Conservation (phyloP, 345 rosid species). For the Hevea brasiliensis region DNA sequence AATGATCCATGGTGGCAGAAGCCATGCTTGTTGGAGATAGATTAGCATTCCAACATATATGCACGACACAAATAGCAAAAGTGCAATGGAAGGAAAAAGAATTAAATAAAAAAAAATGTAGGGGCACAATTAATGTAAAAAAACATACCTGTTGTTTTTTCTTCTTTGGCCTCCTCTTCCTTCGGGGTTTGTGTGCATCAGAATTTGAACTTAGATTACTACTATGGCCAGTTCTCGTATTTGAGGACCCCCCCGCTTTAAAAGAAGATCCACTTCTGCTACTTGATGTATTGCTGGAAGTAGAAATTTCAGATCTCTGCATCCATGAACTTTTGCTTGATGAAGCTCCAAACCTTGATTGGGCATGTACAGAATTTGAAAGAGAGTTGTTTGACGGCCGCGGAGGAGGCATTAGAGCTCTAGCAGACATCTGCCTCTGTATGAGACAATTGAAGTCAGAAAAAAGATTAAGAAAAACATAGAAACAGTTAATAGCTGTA, state of each 20-base stretch:
- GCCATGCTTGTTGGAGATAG: background rate
- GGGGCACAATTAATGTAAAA: background rate
- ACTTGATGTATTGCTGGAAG: conserved; percentile 46
- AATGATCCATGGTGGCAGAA: background rate
- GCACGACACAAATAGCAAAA: background rate
- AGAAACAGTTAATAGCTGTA: background rate
- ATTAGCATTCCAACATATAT: background rate
- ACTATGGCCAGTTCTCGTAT: conserved; percentile 64
- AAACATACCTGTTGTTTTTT: conserved; percentile 42
- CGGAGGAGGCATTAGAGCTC: conserved; percentile 96
- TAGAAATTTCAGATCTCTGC: conserved; percentile 55
- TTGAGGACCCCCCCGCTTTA: conserved; percentile 45
- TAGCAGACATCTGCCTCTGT: conserved; percentile 71
- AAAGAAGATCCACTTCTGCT: conserved; percentile 59
- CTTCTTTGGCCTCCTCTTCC: conserved; percentile 96
- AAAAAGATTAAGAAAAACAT: background rate
- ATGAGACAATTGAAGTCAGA: conserved; percentile 19
- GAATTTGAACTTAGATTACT: conserved; percentile 93
- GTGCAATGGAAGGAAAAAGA: background rate
- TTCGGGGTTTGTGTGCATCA: conserved; percentile 85
- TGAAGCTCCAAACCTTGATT: conserved; percentile 69
- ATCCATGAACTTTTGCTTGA: conserved; percentile 50
- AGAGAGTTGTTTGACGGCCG: conserved; percentile 52
- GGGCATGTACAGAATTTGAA: conserved; percentile 34
- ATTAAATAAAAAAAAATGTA: no score